Percentiles rank a stretch among this genome's conserved stretches.
Conservation (phyloP, 768 basidiomycete species). For the Xerocomellus amylosporus region DNA sequence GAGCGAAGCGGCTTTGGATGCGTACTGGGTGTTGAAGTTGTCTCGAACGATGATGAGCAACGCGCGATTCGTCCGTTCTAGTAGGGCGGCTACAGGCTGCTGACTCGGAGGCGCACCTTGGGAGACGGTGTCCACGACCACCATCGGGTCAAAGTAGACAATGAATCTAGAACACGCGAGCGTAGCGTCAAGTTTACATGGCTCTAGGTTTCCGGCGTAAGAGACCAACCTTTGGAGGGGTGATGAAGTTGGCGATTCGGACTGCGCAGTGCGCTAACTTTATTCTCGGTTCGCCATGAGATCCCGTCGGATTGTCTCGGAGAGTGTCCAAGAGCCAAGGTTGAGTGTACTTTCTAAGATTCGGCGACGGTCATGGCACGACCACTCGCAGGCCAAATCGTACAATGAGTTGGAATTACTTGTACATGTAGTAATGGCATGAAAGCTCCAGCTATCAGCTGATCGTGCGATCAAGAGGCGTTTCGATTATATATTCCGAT, state of each 20-base stretch:
- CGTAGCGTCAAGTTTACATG: neutral
- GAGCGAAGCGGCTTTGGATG: neutral
- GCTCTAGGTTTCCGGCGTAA: neutral
- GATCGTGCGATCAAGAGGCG: neutral
- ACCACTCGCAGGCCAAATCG: too few species aligned
- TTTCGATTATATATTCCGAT: constrained; percentile 1
- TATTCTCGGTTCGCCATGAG: too few species aligned
- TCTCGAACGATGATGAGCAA: constrained; percentile 4
- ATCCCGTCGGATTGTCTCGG: too few species aligned
- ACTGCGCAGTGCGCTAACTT: too few species aligned
- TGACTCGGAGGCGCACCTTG: neutral
- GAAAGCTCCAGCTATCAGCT: neutral
- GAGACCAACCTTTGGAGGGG: neutral
- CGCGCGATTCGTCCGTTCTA: neutral
- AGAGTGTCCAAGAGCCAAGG: too few species aligned
- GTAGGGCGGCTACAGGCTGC: neutral
- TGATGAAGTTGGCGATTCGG: neutral
- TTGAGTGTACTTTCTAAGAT: too few species aligned
- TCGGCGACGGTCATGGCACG: too few species aligned
- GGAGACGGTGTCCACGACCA: neutral
- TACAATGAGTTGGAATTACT: too few species aligned
- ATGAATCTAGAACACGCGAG: neutral
- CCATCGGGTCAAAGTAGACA: neutral
- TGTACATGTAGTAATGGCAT: too few species aligned
- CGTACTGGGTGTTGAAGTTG: constrained; percentile 8